Evolutionary conservation across 2,329 filamentous ascomycete species (phyloP).

Genomic region (Xylaria multiplex): DNA sequence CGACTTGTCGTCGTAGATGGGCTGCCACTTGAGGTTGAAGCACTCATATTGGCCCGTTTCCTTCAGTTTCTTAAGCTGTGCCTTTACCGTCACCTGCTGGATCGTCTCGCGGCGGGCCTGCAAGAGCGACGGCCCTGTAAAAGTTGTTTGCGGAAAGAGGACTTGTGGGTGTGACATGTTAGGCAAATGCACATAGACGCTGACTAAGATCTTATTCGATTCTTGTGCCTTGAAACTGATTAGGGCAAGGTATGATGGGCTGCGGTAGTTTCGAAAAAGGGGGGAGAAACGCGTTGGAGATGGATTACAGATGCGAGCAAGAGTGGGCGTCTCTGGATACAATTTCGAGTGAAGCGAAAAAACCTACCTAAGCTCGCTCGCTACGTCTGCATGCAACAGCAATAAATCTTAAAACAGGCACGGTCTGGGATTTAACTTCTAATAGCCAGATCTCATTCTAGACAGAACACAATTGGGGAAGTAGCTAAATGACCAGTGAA

Average conservation of each 20-base stretch:
- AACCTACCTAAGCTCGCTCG: conserved; percentile 1
- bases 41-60: conserved; percentile 66
- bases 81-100: conserved; percentile 54
- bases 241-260: neutral
- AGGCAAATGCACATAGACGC: conserved; percentile 5
- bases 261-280: neutral
- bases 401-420: neutral
- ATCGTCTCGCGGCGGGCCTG: conserved; percentile 49
- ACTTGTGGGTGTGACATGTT: conserved; percentile 62
- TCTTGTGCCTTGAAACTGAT: neutral
- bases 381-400: conserved; percentile 5
- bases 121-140: conserved; percentile 52
- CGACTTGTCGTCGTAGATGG: conserved; percentile 61
- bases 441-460: neutral
- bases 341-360: neutral
- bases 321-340: neutral
- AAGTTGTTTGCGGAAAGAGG: conserved; percentile 51
- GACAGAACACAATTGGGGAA: neutral
- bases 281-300: neutral
- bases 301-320: neutral
- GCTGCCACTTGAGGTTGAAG: conserved; percentile 67
- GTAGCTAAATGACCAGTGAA: neutral
- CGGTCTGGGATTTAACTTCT: neutral
- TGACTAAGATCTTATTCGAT: neutral
- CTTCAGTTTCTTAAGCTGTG: conserved; percentile 64